phyloP scores from a whole-genome alignment of 2,329 filamentous ascomycete species.

The Pseudogymnoascus sp. region DNA sequence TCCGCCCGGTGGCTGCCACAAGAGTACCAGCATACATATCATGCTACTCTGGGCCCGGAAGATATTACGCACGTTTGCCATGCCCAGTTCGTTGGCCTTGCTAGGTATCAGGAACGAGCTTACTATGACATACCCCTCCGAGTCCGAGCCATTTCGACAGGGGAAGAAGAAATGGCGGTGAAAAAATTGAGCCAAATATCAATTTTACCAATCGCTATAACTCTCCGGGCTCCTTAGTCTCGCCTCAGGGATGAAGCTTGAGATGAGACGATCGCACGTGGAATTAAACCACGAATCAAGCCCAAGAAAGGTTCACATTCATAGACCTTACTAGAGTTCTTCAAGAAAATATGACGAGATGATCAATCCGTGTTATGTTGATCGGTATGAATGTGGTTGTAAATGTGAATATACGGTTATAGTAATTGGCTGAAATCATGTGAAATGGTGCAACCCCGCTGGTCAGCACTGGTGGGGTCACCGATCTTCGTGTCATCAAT shows the following conservation, averaged over 20 bases:
- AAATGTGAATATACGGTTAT: neutral
- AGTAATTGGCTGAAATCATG: constrained; percentile 9
- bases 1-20: neutral
- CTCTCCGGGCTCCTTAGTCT: neutral
- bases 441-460: constrained; percentile 9
- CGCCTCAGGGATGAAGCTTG: neutral
- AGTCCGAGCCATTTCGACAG: neutral
- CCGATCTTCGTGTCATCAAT: neutral
- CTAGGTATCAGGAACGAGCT: neutral
- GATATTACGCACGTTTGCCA: neutral
- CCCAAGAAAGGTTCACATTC: neutral
- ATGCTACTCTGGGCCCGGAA: neutral
- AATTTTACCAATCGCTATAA: neutral
- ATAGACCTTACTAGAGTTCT: neutral
- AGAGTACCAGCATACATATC: neutral
- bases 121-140: neutral
- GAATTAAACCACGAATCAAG: constrained; percentile 1
- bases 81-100: neutral
- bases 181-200: neutral
- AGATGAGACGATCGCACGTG: neutral
- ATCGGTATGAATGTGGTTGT: constrained; percentile 2
- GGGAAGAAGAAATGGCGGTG: neutral
- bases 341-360: neutral
- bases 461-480: constrained; percentile 3
- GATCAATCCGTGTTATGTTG: neutral